Conservation (phyloP, 495 filamentous ascomycete species). For the Penicillium bovifimosum region DNA sequence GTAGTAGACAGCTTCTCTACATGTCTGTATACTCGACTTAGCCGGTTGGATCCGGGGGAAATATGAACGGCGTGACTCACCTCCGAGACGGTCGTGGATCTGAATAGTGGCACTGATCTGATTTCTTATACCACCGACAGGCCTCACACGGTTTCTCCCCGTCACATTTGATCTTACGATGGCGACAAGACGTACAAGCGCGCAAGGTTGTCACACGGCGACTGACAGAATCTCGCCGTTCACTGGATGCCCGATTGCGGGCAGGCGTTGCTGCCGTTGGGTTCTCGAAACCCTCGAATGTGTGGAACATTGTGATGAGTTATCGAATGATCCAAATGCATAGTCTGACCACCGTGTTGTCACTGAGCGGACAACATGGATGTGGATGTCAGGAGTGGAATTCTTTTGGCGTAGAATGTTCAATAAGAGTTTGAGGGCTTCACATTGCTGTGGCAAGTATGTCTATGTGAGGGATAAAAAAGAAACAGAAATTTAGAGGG, state of each 20-base stretch:
- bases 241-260: constrained; percentile 22
- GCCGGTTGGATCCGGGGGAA: background rate
- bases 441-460: constrained; percentile 1
- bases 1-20: constrained; percentile 41
- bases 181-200: constrained; percentile 43
- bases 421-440: background rate
- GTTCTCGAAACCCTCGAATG: constrained; percentile 40
- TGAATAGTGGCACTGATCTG: constrained; percentile 40
- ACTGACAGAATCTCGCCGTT: constrained; percentile 35
- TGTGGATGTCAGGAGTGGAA: background rate
- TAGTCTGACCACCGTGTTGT: constrained; percentile 4
- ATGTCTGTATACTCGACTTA: constrained; percentile 23
- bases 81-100: constrained; percentile 38
- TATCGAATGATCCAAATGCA: background rate
- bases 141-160: constrained; percentile 44
- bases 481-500: background rate
- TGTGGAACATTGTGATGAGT: constrained; percentile 35
- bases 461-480: background rate
- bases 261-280: constrained; percentile 23
- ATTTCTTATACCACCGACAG: constrained; percentile 44
- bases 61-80: constrained; percentile 14
- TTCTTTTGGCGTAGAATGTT: background rate
- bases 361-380: constrained; percentile 4
- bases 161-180: constrained; percentile 47
- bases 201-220: constrained; percentile 38